Base-by-base conservation (phyloP, 345 rosid species). In the Sapria himalayana region DNA sequence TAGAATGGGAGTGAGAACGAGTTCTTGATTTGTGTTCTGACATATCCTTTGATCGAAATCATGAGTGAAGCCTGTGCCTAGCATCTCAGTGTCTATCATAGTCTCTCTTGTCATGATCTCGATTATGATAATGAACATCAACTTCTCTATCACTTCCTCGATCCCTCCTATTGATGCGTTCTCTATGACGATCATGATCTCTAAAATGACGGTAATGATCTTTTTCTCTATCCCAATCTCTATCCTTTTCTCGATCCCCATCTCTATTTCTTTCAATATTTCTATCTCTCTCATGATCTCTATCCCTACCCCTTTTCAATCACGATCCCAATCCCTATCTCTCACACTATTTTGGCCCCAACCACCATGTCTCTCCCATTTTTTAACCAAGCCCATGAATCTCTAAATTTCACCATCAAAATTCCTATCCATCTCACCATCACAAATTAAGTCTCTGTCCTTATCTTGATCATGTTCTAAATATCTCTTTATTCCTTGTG, bases 1-100 rank as follows among this genome's bases (percentile, higher is more conserved):
- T 84, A 0, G 99, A 89, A 20, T 68, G 77, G 8, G 92, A 81
- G 1, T 84, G 81, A 18, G 92, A 73, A 1, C 84, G 66, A 2
- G 95, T 81, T 57, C 72, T 65, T 50, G 98, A 82, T 60, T 78
- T 72, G 16, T 46, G 86, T 45, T 74, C 79, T 27, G 93, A 77
- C 59, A 63, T 77, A 50, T 49, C 78, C 48, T 48, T 60, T 4
- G 91, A 85, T 25, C 42, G 69, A 49, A 94, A 82, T 22, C 36
- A 53, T 37, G 76, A 70, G 9, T 45, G 51, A 2, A n/a, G 81
- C 57, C 56, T 71, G 56, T 66, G 81, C 58, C 69, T 70, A 19
- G 65, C 84, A 48, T 80, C 95, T 58, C 73, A 71, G 10, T 78
- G 81, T 50, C 74, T 63, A 25, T 80, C 95, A 48, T 49, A 62